Percentiles rank a stretch among this genome's conserved stretches.
Evolutionary conservation across 208 protist species (phyloP).

Genomic region (Acanthamoeba lenticulata): DNA sequence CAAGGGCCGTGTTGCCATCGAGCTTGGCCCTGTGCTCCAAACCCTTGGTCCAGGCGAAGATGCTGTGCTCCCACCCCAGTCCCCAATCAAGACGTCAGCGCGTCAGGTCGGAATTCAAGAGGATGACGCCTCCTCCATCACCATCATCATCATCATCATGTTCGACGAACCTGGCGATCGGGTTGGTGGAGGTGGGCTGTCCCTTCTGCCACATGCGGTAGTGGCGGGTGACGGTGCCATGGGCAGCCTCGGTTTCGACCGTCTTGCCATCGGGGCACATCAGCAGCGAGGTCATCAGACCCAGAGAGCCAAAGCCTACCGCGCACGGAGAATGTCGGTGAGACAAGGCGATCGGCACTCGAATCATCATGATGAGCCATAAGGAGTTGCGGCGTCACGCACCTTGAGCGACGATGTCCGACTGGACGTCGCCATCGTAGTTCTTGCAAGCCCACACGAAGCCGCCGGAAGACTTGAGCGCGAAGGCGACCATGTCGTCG

Average conservation of each 20-base stretch:
- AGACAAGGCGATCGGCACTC: neutral
- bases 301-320: conserved; percentile 96
- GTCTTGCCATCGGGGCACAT: conserved; percentile 97
- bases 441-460: conserved; percentile 99
- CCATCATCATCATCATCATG: too few species aligned
- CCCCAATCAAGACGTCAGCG: too few species aligned
- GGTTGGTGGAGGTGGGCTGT: conserved; percentile 97
- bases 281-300: conserved; percentile 98
- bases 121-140: too few species aligned
- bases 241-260: conserved; percentile 96
- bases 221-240: conserved; percentile 97
- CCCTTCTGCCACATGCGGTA: conserved; percentile 96
- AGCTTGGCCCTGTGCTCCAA: conserved; percentile 95
- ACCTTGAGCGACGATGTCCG: conserved; percentile 96
- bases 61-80: conserved; percentile 74
- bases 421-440: conserved; percentile 99
- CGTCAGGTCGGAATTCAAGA: too few species aligned
- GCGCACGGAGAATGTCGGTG: conserved; percentile 58
- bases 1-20: conserved; percentile 92
- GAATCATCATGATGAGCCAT: neutral
- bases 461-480: conserved; percentile 83
- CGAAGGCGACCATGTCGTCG: conserved; percentile 96
- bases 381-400: neutral
- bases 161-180: conserved; percentile 95
- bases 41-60: conserved; percentile 98